Percentiles rank a stretch among this genome's conserved stretches.
Conservation (phyloP, 257 asterid genomes). For the Rehmannia glutinosa region DNA sequence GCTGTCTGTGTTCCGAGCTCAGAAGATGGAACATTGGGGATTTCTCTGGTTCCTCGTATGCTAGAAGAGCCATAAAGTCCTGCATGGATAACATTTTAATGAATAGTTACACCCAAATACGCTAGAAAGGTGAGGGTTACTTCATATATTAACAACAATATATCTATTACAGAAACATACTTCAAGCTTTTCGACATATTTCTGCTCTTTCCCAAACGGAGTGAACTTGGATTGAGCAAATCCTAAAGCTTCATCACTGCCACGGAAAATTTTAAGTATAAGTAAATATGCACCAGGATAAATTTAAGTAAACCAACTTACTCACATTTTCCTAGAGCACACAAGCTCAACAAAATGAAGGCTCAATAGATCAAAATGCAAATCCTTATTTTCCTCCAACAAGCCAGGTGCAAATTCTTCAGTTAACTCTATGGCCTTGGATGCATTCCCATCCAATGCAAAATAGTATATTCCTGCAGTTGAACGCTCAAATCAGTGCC, state of each 20-base stretch:
- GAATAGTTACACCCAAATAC: not conserved
- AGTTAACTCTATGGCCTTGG: slow-evolving; percentile 84
- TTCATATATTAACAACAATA: not conserved
- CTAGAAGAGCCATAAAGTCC: slow-evolving; percentile 88
- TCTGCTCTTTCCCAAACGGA: slow-evolving; percentile 76
- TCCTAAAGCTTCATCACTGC: slow-evolving; percentile 89
- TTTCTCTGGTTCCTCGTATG: slow-evolving; percentile 88
- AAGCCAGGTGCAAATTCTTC: slow-evolving; percentile 68
- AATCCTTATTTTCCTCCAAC: slow-evolving; percentile 67
- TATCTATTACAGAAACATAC: slow-evolving; percentile 38
- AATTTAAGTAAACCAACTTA: slow-evolving; percentile 6
- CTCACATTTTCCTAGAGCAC: slow-evolving; percentile 71
- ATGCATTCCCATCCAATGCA: slow-evolving; percentile 56
- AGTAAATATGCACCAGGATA: slow-evolving; percentile 5
- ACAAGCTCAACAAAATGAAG: slow-evolving; percentile 80
- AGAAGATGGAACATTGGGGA: slow-evolving; percentile 89
- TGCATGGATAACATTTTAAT: slow-evolving; percentile 20
- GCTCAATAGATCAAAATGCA: slow-evolving; percentile 85
- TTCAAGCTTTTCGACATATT: slow-evolving; percentile 67
- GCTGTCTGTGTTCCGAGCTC: slow-evolving; percentile 67
- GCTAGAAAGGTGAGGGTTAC: not conserved
- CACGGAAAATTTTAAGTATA: slow-evolving; percentile 16
- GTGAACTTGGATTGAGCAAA: slow-evolving; percentile 77
- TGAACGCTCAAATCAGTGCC: slow-evolving; percentile 16
- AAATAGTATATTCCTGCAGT: slow-evolving; percentile 62